Percentiles rank a stretch among this genome's conserved stretches.
Evolutionary conservation across 2,329 filamentous ascomycete species (phyloP).

Genomic region (Grosmannia clavigera): DNA sequence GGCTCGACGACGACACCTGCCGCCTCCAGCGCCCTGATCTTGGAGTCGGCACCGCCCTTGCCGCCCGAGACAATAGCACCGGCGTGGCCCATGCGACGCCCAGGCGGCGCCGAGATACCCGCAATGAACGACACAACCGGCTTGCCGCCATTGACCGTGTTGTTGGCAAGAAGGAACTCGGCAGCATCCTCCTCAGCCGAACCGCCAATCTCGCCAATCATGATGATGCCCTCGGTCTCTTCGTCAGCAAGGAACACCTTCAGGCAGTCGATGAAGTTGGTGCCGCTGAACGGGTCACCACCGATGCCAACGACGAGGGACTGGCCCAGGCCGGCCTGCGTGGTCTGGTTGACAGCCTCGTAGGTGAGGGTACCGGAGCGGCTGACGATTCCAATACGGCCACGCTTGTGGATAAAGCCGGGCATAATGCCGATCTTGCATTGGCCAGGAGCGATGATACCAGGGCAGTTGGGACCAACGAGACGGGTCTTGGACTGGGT

Average conservation of each 20-base stretch:
- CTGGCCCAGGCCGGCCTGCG: conserved; percentile 90
- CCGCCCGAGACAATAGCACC: conserved; percentile 96
- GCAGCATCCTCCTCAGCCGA: conserved; percentile 96
- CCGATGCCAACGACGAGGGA: conserved; percentile 97
- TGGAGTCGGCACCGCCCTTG: conserved; percentile 95
- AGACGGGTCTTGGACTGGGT: conserved; percentile 93
- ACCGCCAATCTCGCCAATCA: conserved; percentile 99
- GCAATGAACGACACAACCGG: conserved; percentile 97
- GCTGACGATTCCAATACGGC: conserved; percentile 96
- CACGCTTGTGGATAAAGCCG: conserved; percentile 99
- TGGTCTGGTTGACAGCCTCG: conserved; percentile 99
- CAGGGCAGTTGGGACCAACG: conserved; percentile 95
- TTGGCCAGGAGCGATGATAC: conserved; percentile 88
- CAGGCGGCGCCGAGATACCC: conserved; percentile 92
- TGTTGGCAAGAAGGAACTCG: conserved; percentile 86
- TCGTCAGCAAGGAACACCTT: conserved; percentile 91
- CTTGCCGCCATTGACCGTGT: conserved; percentile 74
- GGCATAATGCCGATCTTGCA: conserved; percentile 99
- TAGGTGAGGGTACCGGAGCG: conserved; percentile 97
- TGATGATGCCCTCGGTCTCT: conserved; percentile 98
- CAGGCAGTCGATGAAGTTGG: conserved; percentile 99
- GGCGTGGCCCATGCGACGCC: conserved; percentile 96
- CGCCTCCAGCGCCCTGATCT: conserved; percentile 87
- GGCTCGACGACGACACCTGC: conserved; percentile 95
- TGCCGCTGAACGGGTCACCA: conserved; percentile 96